Conservation (phyloP, 805 yeast species). For the Ogataea allantospora region DNA sequence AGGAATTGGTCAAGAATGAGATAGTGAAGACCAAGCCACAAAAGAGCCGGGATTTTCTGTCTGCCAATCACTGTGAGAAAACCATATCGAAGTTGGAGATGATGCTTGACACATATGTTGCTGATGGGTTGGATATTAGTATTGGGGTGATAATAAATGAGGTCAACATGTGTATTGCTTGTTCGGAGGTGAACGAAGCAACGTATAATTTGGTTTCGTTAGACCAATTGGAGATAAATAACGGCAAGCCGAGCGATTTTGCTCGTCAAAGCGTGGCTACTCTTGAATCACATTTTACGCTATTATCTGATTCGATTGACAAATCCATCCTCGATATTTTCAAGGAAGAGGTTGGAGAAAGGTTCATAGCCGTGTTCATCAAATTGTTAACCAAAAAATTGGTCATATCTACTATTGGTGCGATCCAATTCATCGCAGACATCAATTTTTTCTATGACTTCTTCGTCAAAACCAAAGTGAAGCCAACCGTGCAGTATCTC, state of each 20-base stretch:
- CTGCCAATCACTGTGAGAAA: slow-evolving; percentile 76
- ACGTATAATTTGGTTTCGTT: slow-evolving; percentile 46
- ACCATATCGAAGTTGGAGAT: slow-evolving; percentile 59
- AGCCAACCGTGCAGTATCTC: slow-evolving; percentile 71
- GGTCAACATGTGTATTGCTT: slow-evolving; percentile 36
- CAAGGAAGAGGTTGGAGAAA: slow-evolving; percentile 88
- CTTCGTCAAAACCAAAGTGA: slow-evolving; percentile 58
- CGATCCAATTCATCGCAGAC: slow-evolving; percentile 78
- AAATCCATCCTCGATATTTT: slow-evolving; percentile 86
- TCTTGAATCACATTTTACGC: slow-evolving; percentile 65
- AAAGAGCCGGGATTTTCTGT: slow-evolving; percentile 72
- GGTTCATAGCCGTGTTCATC: slow-evolving; percentile 74
- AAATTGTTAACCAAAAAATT: slow-evolving; percentile 70
- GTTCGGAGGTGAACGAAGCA: slow-evolving; percentile 30
- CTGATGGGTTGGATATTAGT: slow-evolving; percentile 90
- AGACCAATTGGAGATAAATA: slow-evolving; percentile 24
- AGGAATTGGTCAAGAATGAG: slow-evolving; percentile 60
- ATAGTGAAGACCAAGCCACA: slow-evolving; percentile 47
- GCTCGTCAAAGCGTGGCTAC: slow-evolving; percentile 62
- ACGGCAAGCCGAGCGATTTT: slow-evolving; percentile 50
- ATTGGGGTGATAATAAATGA: slow-evolving; percentile 85
- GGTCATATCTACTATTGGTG: slow-evolving; percentile 76
- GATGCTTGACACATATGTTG: slow-evolving; percentile 82
- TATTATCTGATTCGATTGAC: slow-evolving; percentile 80
- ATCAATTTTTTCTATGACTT: slow-evolving; percentile 76